Base-by-base conservation (phyloP, 2,329 filamentous ascomycete genomes). In the Arthrobotrys musiformis region DNA sequence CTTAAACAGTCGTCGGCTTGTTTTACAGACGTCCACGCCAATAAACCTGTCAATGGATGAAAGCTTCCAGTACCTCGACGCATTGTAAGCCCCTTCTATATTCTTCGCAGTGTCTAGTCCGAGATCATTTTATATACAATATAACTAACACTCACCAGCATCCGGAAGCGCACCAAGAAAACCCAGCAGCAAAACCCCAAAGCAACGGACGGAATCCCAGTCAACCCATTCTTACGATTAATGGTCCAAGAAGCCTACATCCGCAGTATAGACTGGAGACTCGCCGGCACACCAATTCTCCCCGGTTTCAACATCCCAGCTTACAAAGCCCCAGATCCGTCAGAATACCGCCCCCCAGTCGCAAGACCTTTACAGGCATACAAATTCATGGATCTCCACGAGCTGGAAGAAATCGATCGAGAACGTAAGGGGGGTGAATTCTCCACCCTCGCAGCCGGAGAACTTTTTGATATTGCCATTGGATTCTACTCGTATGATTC, bases 401-500 rank as follows among this genome's bases (percentile, higher is more conserved):
- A 61, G 15, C 33, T 76, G 6, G 72, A 76, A 19, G 2, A 60
- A 61, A 76, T 76, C 24, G 72, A 76, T n/a, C 44, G 66, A 33
- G 72, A 76, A 28, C 70, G 70, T n/a, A 37, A 75, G 37, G 58
- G 22, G 2, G 70, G 70, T 2, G n/a, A 28, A 6, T 75, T 75
- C 26, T 63, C 44, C 19, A 48, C 70, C 44, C 56, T 75, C 8
- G 62, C 62, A 2, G 70, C 64, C 1, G 72, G 63, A 42, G 33
- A 69, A 15, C 37, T 76, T 4, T 76, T 76, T 37, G 72, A 76
- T 70, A 70, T 70, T 15, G 64, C 64, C 22, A 76, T 76, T 13
- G 72, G 72, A 4, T 70, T 70, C 52, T 76, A 70, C 44, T 70
- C 72, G 11, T 76, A 70, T 33, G 72, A 76, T 60, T 4, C 50